A percentile compares a stretch with the other conserved stretches of the same genome.
Conservation (phyloP, 345 rosid genomes). For the Brassica incana region DNA sequence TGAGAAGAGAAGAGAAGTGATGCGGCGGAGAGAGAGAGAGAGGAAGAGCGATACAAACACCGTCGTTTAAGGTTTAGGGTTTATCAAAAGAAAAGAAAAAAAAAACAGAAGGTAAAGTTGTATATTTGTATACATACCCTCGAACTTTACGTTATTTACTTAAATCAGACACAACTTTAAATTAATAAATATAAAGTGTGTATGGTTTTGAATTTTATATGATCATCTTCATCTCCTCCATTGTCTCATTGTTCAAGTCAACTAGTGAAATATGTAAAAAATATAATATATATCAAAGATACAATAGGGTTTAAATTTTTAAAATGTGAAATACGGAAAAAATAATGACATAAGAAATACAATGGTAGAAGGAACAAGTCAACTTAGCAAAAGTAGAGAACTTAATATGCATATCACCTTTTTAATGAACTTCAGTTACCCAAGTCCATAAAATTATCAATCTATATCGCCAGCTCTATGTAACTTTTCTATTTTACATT, state of each 20-base stretch:
- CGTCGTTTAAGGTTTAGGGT: neutral
- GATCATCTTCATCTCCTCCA: too few species aligned
- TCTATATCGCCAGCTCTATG: neutral
- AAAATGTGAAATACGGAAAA: too few species aligned
- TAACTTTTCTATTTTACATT: neutral
- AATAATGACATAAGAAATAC: too few species aligned
- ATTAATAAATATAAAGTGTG: neutral
- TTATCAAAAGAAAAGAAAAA: neutral
- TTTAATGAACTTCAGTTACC: neutral
- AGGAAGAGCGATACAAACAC: neutral
- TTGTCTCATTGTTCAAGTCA: too few species aligned
- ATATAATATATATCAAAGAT: too few species aligned
- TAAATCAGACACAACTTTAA: neutral
- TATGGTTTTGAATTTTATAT: too few species aligned
- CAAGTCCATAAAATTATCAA: neutral
- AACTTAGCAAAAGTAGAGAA: neutral
- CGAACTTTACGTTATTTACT: neutral
- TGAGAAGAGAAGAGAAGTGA: neutral
- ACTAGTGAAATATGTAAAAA: too few species aligned
- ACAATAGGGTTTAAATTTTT: too few species aligned
- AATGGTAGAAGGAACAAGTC: neutral
- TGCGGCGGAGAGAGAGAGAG: slow-evolving; percentile 25
- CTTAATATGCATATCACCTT: neutral
- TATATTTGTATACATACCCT: neutral
- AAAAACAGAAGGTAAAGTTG: neutral